Base-by-base conservation (phyloP, 164 flowering plant species). In the Vitis riparia region DNA sequence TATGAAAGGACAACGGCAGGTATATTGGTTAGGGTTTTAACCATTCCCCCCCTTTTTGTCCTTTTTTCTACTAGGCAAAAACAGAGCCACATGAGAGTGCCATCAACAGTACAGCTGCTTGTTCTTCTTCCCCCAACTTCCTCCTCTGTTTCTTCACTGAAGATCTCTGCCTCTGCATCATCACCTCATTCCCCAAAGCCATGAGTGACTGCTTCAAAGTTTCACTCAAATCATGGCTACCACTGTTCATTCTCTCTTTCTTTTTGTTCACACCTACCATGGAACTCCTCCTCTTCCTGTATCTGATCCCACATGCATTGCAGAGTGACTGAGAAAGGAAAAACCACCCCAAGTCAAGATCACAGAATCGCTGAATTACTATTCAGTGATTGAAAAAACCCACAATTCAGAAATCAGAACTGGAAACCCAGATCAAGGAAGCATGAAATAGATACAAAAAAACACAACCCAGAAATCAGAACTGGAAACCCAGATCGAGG, bases 101-200 rank as follows among this genome's bases (percentile, higher is more conserved):
- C 79, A 84, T 68, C 65, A 86, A 74, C 30, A 78, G 76, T 13
- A 82, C 81, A n/a, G 92, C 92, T 5, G 92, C 92, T 67, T 78
- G 83, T 63, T 88, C 92, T 66, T 79, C 90, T 78, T 85, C 90
- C 3, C 81, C 75, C 63, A 81, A 5, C 80, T 72, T 83, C 68
- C 81, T 81, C 55, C 70, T 74, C 66, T 78, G 79, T 27, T 75
- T 80, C 74, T 69, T 72, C 75, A 55, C 73, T 13, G 68, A 68
- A 10, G 79, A 49, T 53, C 74, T 62, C 51, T 81, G 68, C 60
- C 79, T 79, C 61, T 80, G 84, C 64, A 78, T 11, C 56, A 74
- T 32, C 30, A 79, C 70, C 13, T 80, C 80, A 55, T 71, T 50
- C 0, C 81, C 79, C 65, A 75, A 62, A 56, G 29, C 73, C 65